Conservation (phyloP, 1,284 basidiomycete genomes). For the Ustilago xerochloae region DNA sequence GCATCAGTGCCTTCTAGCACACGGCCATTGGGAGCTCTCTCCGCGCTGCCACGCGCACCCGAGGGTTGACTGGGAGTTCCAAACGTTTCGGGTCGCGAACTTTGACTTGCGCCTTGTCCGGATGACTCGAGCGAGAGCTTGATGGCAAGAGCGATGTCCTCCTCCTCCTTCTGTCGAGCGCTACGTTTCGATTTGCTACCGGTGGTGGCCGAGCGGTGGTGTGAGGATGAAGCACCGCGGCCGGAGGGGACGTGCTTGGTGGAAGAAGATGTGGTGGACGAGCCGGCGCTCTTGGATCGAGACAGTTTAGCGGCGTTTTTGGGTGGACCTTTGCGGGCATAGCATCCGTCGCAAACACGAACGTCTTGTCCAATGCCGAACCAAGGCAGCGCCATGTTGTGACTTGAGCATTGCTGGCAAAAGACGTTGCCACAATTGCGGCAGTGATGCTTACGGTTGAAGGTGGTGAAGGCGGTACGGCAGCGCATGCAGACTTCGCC, state of each 20-base stretch:
- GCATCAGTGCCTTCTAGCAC: conserved; percentile 72
- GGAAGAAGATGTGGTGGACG: conserved; percentile 33
- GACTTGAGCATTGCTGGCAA: conserved; percentile 91
- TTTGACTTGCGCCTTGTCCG: conserved; percentile 18
- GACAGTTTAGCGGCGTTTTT: conserved; percentile 51
- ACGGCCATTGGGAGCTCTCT: conserved; percentile 60
- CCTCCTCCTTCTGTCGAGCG: conserved; percentile 76
- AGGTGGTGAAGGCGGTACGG: conserved; percentile 89
- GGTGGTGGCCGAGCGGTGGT: conserved; percentile 65
- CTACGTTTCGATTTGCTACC: conserved; percentile 48
- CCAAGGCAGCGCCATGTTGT: conserved; percentile 85
- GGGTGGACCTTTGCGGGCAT: conserved; percentile 52
- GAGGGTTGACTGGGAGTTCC: conserved; percentile 67
- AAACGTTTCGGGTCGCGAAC: conserved; percentile 75
- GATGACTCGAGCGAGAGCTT: conserved; percentile 79
- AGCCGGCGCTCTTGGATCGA: conserved; percentile 40
- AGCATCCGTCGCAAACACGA: conserved; percentile 90
- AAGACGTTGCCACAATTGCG: conserved; percentile 97
- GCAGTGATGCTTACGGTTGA: conserved; percentile 98
- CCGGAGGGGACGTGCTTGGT: conserved; percentile 40
- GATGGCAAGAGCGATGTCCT: conserved; percentile 92
- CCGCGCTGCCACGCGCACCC: conserved; percentile 69
- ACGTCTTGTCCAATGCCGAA: conserved; percentile 94
- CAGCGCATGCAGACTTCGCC: conserved; percentile 94
- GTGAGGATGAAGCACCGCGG: conserved; percentile 51